Base-by-base conservation (phyloP, 257 asterid genomes). In the Haberlea rhodopensis region DNA sequence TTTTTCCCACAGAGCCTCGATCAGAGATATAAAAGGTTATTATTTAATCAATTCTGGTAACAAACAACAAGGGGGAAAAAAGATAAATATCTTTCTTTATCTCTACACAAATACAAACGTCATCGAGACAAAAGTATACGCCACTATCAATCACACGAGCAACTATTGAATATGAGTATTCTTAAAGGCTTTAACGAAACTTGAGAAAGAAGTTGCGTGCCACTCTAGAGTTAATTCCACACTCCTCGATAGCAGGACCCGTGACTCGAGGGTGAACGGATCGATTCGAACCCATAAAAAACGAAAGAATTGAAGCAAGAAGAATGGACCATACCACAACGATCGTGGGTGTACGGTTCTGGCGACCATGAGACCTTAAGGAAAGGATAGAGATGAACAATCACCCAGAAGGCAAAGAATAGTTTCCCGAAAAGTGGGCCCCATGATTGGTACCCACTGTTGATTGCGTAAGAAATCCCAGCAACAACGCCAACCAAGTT, bases 381-480 rank as follows among this genome's bases (percentile, higher is more conserved):
- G 89, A 90, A 90, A 58, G 97, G 95, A 73, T 90, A 90, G 37
- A 90, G 85, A 81, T 90, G 97, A 25, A 90, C 95, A 53, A 91
- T 91, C 87, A 91, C 98, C 98, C 97, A 90, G 76, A 90, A 90
- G 60, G 97, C 90, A 58, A 88, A 90, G 87, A 90, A 90, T 28
- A 90, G 54, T 72, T 90, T 90, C 18, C 98, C 98, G 6, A 91
- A 91, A 76, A 91, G 86, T 0, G 96, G 98, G 26, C 98, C 96
- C 98, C 98, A 91, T 2, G 98, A 85, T 51, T 91, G 96, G 82
- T 91, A 89, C 15, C 98, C 98, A 40, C 96, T 91, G 78, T 91
- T 91, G 68, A 91, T 59, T 15, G 98, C 98, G 5, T 85, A 85
- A n/a, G 98, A 91, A 62, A 91, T 83, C 29, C 98, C 98, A 1